Conservation (phyloP, 306 rosid species). For the Datisca glomerata region DNA sequence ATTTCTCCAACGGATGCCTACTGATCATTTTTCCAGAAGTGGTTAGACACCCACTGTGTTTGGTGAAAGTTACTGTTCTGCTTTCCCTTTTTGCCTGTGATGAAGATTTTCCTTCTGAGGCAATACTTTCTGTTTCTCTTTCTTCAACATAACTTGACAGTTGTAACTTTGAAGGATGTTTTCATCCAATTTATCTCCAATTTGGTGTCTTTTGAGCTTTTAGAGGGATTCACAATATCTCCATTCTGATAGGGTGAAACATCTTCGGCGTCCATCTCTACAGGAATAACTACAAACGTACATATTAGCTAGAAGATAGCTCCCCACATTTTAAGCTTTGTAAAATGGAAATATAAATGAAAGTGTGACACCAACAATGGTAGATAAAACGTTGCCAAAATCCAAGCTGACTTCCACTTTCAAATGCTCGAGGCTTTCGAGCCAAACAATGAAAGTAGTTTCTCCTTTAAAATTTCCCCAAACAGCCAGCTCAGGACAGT, state of each 20-base stretch:
- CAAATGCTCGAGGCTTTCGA: conserved; percentile 1
- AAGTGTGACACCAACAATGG: background rate
- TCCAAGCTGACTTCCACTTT: background rate
- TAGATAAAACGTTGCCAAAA: background rate
- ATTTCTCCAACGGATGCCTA: too few relatives aligned
- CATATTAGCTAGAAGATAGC: background rate
- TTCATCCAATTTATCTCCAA: too few relatives aligned
- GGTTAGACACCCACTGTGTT: too few relatives aligned
- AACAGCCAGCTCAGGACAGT: background rate
- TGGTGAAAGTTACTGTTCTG: too few relatives aligned
- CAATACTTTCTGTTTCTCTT: too few relatives aligned
- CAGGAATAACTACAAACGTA: background rate
- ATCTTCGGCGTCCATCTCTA: background rate
- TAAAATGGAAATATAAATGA: background rate
- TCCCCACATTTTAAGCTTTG: background rate
- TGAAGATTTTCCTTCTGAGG: too few relatives aligned
- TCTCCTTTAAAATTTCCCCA: background rate
- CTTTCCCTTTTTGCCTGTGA: too few relatives aligned
- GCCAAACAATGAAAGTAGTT: conserved; percentile 6
- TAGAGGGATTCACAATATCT: conserved; percentile 2
- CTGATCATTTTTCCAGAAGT: too few relatives aligned
- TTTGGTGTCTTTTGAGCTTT: background rate
- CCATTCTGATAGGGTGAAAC: background rate
- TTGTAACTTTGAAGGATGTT: too few relatives aligned
- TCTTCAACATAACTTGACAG: too few relatives aligned